Evolutionary conservation across 192 early-diverging fungal genomes (phyloP).

Genomic region (Coemansia sp.): DNA sequence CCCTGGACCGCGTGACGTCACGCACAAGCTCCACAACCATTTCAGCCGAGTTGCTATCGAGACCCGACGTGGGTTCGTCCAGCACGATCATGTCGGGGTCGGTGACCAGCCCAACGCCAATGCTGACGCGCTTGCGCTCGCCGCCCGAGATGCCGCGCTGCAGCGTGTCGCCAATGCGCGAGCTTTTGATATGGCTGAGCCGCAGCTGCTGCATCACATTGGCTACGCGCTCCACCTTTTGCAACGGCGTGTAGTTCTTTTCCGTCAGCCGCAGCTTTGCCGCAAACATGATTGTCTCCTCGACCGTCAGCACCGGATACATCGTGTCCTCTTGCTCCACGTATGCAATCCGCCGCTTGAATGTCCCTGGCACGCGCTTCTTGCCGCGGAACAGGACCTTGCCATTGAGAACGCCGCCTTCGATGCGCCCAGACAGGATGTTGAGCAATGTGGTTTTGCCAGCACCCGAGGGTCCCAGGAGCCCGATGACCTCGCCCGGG

Average conservation of each 20-base stretch:
- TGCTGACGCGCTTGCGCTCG: constrained; percentile 89
- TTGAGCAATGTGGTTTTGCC: constrained; percentile 92
- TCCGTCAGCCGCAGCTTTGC: constrained; percentile 77
- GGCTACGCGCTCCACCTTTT: constrained; percentile 68
- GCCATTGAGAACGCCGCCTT: constrained; percentile 67
- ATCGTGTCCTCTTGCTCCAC: constrained; percentile 92
- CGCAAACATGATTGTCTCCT: constrained; percentile 87
- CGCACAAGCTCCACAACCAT: constrained; percentile 92
- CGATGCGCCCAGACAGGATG: constrained; percentile 79
- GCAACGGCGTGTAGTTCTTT: constrained; percentile 64
- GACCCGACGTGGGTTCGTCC: constrained; percentile 79
- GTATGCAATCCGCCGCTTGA: constrained; percentile 72
- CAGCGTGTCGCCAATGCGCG: constrained; percentile 69
- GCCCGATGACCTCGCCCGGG: constrained; percentile 88
- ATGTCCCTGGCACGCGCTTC: constrained; percentile 63
- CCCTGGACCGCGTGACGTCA: constrained; percentile 70
- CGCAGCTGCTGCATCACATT: constrained; percentile 85
- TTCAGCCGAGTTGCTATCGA: constrained; percentile 91
- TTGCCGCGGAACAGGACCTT: constrained; percentile 79
- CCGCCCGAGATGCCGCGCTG: constrained; percentile 87
- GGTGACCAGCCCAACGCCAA: constrained; percentile 92
- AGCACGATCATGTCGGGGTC: constrained; percentile 89
- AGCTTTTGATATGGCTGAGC: constrained; percentile 79
- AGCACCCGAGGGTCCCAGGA: constrained; percentile 90
- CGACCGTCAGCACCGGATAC: constrained; percentile 83